These are phyloP conservation scores for Sclerotinia borealis DNA, from an alignment of 2,329 filamentous ascomycete genomes.

Conservation along the genomic window DNA sequence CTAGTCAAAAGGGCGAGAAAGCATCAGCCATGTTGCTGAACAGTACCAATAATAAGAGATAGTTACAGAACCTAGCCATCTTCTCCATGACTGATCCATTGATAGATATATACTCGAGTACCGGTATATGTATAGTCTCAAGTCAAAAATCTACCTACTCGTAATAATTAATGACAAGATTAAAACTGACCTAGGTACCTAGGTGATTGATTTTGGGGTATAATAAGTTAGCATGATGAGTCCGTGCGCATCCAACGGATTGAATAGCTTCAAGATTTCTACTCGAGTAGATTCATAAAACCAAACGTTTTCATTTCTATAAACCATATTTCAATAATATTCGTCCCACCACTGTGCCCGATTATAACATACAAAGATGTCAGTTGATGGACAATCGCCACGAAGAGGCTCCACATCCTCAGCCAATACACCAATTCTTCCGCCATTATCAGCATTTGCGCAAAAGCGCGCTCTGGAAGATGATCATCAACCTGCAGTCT, in stretches of 20 bases:
- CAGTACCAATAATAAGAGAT: neutral
- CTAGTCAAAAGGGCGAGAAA: neutral
- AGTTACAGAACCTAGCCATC: neutral
- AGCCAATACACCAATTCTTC: conserved; percentile 34
- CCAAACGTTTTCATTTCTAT: neutral
- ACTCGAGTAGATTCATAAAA: neutral
- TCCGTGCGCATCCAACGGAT: neutral
- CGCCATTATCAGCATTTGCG: conserved; percentile 43
- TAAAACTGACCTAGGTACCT: too few relatives aligned
- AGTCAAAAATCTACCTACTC: too few relatives aligned
- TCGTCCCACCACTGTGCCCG: neutral
- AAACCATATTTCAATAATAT: neutral
- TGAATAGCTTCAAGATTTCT: neutral
- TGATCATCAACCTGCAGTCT: conserved; percentile 62
- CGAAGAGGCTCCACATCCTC: conserved; percentile 6
- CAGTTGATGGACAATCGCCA: conserved; percentile 10
- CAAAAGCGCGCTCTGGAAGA: conserved; percentile 64
- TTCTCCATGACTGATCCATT: too few relatives aligned
- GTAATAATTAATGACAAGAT: too few relatives aligned
- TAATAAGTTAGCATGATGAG: neutral
- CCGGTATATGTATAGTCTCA: too few relatives aligned
- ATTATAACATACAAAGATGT: neutral
- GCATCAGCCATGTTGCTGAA: neutral
- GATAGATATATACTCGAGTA: too few relatives aligned
- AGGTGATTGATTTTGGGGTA: neutral